These are phyloP conservation scores for Cunninghamia lanceolata DNA, from an alignment of 75 land plant species.

Conservation along the genomic window DNA sequence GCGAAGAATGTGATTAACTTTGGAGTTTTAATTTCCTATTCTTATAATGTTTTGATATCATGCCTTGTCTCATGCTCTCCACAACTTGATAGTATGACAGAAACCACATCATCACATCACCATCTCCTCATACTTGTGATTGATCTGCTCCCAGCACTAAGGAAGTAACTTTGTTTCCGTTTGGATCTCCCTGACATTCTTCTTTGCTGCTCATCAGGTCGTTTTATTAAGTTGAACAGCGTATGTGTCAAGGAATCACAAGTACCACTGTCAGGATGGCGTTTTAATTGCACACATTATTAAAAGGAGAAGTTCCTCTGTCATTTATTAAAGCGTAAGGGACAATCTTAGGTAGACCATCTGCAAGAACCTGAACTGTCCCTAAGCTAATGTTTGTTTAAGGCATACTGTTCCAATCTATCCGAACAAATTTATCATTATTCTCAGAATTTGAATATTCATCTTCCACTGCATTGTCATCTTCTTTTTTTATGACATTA, in stretches of 20 bases:
- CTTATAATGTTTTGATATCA: no score
- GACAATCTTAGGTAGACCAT: conserved; percentile 96
- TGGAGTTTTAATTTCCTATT: no score
- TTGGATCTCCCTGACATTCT: conserved; percentile 88
- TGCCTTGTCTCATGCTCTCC: no score
- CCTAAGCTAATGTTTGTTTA: conserved; percentile 40
- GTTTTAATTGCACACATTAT: conserved; percentile 98
- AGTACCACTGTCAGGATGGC: conserved; percentile 80
- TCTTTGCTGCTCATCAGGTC: conserved; percentile 94
- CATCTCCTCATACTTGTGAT: no score
- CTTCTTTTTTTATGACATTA: neutral
- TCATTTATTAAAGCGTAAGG: conserved; percentile 98
- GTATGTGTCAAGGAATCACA: conserved; percentile 94
- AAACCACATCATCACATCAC: no score
- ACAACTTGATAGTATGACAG: no score
- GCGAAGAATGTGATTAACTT: no score
- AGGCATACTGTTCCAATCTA: conserved; percentile 13
- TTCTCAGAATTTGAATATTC: conserved; percentile 12
- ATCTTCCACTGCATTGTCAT: neutral
- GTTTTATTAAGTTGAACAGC: conserved; percentile 88
- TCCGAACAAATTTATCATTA: neutral
- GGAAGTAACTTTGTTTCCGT: conserved; percentile 94
- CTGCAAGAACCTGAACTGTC: conserved; percentile 88
- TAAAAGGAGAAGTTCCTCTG: conserved; percentile 96
- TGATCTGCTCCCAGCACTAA: conserved; percentile 99